Conservation (phyloP, 441 rosid species). For the Eutrema salsugineum region DNA sequence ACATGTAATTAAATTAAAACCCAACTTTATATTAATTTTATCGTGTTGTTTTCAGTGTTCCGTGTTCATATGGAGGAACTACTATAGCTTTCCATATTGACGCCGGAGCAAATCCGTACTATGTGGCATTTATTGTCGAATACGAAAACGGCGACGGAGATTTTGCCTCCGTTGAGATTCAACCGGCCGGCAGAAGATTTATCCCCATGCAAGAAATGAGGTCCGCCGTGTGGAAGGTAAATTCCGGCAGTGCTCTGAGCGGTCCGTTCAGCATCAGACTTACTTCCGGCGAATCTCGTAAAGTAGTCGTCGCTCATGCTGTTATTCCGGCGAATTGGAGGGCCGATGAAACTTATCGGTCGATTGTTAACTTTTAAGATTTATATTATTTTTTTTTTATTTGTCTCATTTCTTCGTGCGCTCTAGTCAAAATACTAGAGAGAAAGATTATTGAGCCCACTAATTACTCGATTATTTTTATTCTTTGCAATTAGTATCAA, state of each 20-base stretch:
- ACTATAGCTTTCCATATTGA: constrained; percentile 40
- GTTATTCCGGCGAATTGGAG: constrained; percentile 55
- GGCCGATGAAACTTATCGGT: constrained; percentile 41
- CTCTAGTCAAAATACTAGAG: background rate
- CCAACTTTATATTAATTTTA: background rate
- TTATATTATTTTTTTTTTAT: too few species aligned
- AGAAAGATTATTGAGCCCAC: background rate
- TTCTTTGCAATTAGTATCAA: too few species aligned
- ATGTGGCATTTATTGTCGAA: constrained; percentile 39
- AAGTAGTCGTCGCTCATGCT: constrained; percentile 32
- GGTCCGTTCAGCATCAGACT: constrained; percentile 51
- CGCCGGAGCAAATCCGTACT: constrained; percentile 44
- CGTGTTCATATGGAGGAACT: constrained; percentile 40
- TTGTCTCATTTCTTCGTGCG: background rate
- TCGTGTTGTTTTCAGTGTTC: constrained; percentile 29
- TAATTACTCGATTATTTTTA: too few species aligned
- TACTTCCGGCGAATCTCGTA: constrained; percentile 31
- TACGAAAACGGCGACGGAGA: constrained; percentile 49
- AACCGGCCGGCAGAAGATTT: constrained; percentile 36
- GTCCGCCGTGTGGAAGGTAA: constrained; percentile 56
- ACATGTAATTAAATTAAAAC: too few species aligned
- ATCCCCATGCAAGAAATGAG: constrained; percentile 46
- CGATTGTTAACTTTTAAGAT: constrained; percentile 36
- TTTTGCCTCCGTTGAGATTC: constrained; percentile 32
- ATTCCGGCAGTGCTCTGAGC: constrained; percentile 35